Base-by-base conservation (phyloP, 768 basidiomycete genomes). In the Collybia nuda region DNA sequence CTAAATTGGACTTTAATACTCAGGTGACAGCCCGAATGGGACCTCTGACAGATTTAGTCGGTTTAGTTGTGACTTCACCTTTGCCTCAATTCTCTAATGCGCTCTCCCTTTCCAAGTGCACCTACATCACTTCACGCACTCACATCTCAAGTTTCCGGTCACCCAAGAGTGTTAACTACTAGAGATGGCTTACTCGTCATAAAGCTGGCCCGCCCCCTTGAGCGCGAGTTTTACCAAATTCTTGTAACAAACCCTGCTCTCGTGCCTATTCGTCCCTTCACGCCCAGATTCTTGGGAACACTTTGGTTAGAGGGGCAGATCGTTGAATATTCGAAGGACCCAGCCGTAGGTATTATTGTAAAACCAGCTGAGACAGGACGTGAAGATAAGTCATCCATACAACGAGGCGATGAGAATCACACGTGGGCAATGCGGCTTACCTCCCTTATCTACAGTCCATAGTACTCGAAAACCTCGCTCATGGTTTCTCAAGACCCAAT, bases 381-480 rank as follows among this genome's bases (percentile, higher is more conserved):
- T 18, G 57, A 62, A 62, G 61, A 62, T 62, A 44, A 54, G 61
- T 57, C 6, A 8, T 45, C n/a, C 29, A 29, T 8, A 3, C 32
- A 32, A 17, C 14, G 19, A 42, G 19, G 6, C 37, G 24, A 23
- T 26, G 18, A 6, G 12, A 23, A 21, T 21, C 18, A 32, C 24
- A 22, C 40, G n/a, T 48, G 40, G 37, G 47, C 48, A 42, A 29
- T 42, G 6, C 32, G 22, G 29, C 18, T 42, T 35, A 19, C 28
- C 19, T 17, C 41, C 47, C 18, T 12, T 9, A 40, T 40, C 4
- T 39, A 74, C 84, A 94, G 74, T 85, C 82, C 51, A 71, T 96
- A 47, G 91, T 96, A 24, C 69, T 99, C 2, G 87, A 95, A 70
- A 98, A 99, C 65, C 70, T 94, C 11, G 69, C 88, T 2, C 67